These are phyloP conservation scores for Trichoderma sp. DNA, from an alignment of 2,329 filamentous ascomycete genomes.

Conservation along the genomic window DNA sequence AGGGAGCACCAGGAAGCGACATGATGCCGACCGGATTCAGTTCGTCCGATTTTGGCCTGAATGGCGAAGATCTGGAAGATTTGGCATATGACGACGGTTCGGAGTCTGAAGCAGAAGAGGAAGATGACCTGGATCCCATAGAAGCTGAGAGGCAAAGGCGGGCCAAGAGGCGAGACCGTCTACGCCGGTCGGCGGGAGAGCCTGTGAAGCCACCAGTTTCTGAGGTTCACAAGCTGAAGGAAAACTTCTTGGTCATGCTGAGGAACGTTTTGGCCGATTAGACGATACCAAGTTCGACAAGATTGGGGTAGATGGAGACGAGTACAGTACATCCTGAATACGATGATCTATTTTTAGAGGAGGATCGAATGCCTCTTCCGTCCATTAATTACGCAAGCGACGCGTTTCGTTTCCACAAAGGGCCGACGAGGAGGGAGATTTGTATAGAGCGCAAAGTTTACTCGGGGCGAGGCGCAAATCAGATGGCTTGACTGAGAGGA, in stretches of 20 bases:
- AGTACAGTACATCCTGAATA: background rate
- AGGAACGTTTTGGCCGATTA: conserved; percentile 78
- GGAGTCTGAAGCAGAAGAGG: conserved; percentile 69
- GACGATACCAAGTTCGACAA: background rate
- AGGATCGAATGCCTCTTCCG: background rate
- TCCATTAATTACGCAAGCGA: conserved; percentile 15
- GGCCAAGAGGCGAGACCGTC: conserved; percentile 75
- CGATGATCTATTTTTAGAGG: background rate
- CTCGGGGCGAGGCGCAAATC: background rate
- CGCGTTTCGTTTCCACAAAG: background rate
- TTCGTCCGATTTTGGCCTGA: conserved; percentile 85
- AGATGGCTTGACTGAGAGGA: background rate
- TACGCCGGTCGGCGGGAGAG: conserved; percentile 81
- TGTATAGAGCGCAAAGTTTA: background rate
- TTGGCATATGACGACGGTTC: conserved; percentile 76
- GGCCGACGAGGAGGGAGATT: background rate
- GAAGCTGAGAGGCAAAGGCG: conserved; percentile 80
- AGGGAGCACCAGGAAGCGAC: conserved; percentile 56
- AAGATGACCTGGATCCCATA: conserved; percentile 85
- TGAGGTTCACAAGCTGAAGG: conserved; percentile 79
- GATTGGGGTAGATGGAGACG: background rate
- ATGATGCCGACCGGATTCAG: conserved; percentile 67
- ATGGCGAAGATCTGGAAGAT: conserved; percentile 84
- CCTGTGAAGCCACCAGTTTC: conserved; percentile 77
- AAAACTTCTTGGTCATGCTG: conserved; percentile 81